Conservation (phyloP, 164 flowering plant genomes). For the Nymphaea thermarum region DNA sequence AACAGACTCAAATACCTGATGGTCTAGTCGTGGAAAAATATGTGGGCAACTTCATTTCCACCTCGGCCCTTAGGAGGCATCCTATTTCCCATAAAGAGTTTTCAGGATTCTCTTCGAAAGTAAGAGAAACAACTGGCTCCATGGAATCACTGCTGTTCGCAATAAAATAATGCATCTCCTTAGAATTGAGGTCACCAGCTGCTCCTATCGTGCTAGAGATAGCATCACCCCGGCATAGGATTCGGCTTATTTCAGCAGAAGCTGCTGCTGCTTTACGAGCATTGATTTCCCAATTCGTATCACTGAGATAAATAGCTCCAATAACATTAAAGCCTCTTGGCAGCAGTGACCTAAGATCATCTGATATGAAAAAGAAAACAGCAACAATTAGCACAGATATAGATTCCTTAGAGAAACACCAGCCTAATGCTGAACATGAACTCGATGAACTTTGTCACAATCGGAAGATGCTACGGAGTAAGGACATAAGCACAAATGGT, state of each 20-base stretch:
- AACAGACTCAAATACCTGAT: conserved; percentile 22
- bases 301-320: conserved; percentile 43
- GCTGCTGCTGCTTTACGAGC: conserved; percentile 42
- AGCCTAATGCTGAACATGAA: background rate
- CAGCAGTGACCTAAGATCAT: conserved; percentile 49
- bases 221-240: conserved; percentile 15
- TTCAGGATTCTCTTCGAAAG: conserved; percentile 47
- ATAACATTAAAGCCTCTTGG: conserved; percentile 54
- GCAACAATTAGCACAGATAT: background rate
- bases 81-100: conserved; percentile 69
- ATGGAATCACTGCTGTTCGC: conserved; percentile 3
- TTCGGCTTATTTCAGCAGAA: conserved; percentile 25
- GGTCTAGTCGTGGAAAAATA: conserved; percentile 31
- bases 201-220: conserved; percentile 39
- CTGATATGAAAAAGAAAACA: conserved; percentile 15
- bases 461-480: background rate
- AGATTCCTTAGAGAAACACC: background rate
- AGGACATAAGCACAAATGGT: background rate
- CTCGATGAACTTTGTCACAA: background rate
- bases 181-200: conserved; percentile 27
- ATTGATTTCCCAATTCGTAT: conserved; percentile 17
- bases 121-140: conserved; percentile 27
- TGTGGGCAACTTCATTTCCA: conserved; percentile 55
- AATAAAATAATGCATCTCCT: conserved; percentile 34
- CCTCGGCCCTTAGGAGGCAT: conserved; percentile 55